These are phyloP conservation scores for Aspergillus pseudoglaucus DNA, from an alignment of 2,329 filamentous ascomycete species.

Conservation along the genomic window DNA sequence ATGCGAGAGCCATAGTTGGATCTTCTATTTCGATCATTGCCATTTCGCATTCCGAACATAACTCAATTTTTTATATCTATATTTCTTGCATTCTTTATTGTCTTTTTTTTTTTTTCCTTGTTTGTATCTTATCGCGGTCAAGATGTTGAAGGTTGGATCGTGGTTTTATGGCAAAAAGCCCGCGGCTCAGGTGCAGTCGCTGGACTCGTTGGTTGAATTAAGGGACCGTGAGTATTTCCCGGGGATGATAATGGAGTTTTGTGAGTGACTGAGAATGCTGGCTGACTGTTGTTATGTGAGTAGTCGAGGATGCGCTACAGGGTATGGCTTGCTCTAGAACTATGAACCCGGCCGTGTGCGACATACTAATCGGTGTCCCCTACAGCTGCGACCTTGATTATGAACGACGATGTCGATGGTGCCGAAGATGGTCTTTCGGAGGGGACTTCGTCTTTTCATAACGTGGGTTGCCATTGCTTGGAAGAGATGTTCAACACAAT, in stretches of 20 bases:
- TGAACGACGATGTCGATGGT: slow-evolving; percentile 83
- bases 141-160: slow-evolving; percentile 38
- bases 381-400: slow-evolving; percentile 61
- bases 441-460: slow-evolving; percentile 79
- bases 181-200: slow-evolving; percentile 43
- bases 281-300: slow-evolving; percentile 6
- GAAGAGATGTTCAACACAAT: not conserved
- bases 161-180: slow-evolving; percentile 42
- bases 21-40: not conserved
- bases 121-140: slow-evolving; percentile 1
- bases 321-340: slow-evolving; percentile 23
- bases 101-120: not conserved
- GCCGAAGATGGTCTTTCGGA: slow-evolving; percentile 68
- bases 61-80: slow-evolving; percentile 1
- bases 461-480: slow-evolving; percentile 35
- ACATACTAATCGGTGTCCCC: not conserved
- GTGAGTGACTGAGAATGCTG: slow-evolving; percentile 12
- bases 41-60: not conserved
- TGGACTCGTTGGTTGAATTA: slow-evolving; percentile 53
- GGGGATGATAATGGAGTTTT: slow-evolving; percentile 8
- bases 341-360: too few relatives aligned
- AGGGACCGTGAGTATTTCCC: slow-evolving; percentile 37
- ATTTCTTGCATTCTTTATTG: not conserved
- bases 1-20: slow-evolving; percentile 1
- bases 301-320: slow-evolving; percentile 38